phyloP scores from a whole-genome alignment of 129 eudicot species.

The Artemisia argyi region DNA sequence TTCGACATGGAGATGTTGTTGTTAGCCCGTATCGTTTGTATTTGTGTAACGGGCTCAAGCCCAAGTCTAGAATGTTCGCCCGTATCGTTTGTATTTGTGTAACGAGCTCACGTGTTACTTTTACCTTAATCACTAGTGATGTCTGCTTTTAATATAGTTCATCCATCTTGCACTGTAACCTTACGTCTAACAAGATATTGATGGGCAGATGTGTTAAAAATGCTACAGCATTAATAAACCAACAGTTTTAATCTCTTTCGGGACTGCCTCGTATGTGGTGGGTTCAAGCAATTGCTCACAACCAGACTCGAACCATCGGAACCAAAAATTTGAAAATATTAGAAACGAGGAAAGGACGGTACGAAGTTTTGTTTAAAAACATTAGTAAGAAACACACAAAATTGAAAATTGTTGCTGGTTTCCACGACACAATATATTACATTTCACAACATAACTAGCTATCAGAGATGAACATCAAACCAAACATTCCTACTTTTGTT shows the following conservation, averaged over 20 bases:
- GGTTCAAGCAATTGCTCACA: neutral
- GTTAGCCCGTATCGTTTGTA: too few species aligned
- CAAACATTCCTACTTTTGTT: neutral
- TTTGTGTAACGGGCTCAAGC: too few species aligned
- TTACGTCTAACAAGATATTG: neutral
- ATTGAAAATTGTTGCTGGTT: too few species aligned
- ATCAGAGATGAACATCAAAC: neutral
- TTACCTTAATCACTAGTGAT: neutral
- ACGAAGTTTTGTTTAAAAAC: too few species aligned
- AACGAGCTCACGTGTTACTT: too few species aligned
- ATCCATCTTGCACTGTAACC: neutral
- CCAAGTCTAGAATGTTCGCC: too few species aligned
- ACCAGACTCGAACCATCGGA: neutral
- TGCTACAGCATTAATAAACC: neutral
- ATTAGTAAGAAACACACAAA: too few species aligned
- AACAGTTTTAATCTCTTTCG: too few species aligned
- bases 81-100: too few species aligned
- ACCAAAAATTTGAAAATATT: neutral
- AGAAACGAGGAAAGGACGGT: neutral
- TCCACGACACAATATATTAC: too few species aligned
- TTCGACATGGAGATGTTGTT: constrained; percentile 74
- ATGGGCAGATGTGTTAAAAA: neutral
- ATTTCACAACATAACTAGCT: neutral
- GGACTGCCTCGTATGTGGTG: too few species aligned
- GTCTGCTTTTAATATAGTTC: neutral